Evolutionary conservation across 1,139 yeast genomes (phyloP), one percentile per base, ranked within the genome.

Genomic region (Torulaspora pretoriensis): DNA sequence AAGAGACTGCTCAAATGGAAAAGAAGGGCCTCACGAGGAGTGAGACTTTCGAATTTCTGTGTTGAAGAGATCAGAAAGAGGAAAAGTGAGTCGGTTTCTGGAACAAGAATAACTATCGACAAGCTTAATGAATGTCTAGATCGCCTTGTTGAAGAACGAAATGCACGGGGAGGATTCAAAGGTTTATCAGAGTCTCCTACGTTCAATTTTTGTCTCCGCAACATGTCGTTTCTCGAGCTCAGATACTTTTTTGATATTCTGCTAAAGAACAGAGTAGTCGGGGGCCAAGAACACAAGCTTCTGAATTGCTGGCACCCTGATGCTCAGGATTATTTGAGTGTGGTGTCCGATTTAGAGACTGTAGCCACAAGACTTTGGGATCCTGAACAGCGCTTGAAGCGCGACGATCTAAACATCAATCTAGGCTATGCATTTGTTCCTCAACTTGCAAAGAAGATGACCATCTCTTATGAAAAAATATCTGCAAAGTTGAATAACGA

Each of bases 231-330:
- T 16, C 70, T 75, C 6, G 96, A 89, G 60, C 64, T 88, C 41
- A 71, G 81, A 37, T 88, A 86, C 78, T 68, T 87, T 27, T 71
- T 85, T 46, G 80, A 83, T 46, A 81, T 85, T 9, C 65, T 89
- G 4, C 64, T 90, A 34, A 81, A 83, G 53, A 72, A 72, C 46
- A 72, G 79, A 44, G 69, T 80, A 12, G 64, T 85, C 24, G 77
- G 80, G 2, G 74, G 79, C 10, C 74, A 81, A 46, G 95, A 86
- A 54, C 71, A 74, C 42, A 68, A 72, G n/a, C 71, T 88, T 47
- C 68, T 88, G 36, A 59, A 65, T n/a, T 59, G 69, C 27, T 88
- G 94, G 89, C 95, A 89, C 59, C 90, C 90, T 0, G 90, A 87
- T 61, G 94, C 95, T 0, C 69, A 73, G 10, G 73, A 74, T 1